Evolutionary conservation across 176 grass and related monocot species (phyloP).

Genomic region (Raddia guianensis): DNA sequence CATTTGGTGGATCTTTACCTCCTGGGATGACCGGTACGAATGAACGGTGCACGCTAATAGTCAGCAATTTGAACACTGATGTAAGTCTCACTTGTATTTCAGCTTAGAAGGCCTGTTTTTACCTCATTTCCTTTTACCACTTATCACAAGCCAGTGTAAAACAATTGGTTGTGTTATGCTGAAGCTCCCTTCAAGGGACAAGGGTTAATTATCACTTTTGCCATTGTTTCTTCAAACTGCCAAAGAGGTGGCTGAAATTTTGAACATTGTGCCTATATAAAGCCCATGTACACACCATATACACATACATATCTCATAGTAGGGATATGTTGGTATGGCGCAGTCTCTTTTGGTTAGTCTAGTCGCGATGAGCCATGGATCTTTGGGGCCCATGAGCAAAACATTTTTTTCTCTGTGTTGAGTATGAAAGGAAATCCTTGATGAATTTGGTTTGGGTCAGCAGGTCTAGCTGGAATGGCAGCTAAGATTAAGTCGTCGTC

Average conservation of each 20-base stretch:
- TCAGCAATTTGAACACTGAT: conserved; percentile 93
- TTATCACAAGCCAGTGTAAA: neutral
- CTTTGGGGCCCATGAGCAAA: neutral
- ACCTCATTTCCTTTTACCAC: neutral
- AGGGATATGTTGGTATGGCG: neutral
- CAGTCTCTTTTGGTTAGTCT: neutral
- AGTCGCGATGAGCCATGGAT: neutral
- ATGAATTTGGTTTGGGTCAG: neutral
- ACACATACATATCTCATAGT: too few relatives aligned
- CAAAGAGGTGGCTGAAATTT: neutral
- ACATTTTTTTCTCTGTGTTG: neutral
- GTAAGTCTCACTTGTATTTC: conserved; percentile 60
- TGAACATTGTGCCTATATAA: neutral
- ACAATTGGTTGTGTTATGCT: conserved; percentile 14
- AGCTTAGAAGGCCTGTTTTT: neutral
- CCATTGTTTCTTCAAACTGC: neutral
- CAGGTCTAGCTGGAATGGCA: neutral
- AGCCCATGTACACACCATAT: too few relatives aligned
- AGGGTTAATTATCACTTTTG: neutral
- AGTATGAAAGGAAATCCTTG: neutral
- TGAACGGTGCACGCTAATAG: conserved; percentile 86
- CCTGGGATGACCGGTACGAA: conserved; percentile 73
- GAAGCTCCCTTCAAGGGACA: neutral
- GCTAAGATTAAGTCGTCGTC: neutral
- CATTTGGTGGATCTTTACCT: conserved; percentile 78